These are phyloP conservation scores for Ogataea nonfermentans DNA, from an alignment of 805 yeast species.

Conservation along the genomic window DNA sequence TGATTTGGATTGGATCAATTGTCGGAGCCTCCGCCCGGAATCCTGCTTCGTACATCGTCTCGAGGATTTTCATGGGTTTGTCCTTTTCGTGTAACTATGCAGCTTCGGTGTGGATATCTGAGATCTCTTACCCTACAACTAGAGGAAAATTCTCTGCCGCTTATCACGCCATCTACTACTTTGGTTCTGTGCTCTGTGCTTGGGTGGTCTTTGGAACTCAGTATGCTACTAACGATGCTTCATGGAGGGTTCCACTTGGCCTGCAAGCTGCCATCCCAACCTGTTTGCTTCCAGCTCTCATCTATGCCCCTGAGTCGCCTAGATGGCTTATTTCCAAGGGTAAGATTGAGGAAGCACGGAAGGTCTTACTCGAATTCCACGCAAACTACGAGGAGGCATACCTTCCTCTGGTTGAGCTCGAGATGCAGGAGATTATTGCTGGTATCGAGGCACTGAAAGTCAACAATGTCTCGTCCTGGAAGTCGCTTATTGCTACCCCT, in stretches of 20 bases:
- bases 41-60: constrained; percentile 19
- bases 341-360: constrained; percentile 33
- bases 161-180: constrained; percentile 42
- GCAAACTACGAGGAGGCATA: constrained; percentile 34
- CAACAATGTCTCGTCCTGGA: constrained; percentile 32
- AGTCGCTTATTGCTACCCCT: constrained; percentile 35
- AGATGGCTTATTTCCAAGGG: constrained; percentile 35
- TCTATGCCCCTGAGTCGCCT: constrained; percentile 40
- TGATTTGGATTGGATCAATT: constrained; percentile 19
- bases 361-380: constrained; percentile 35
- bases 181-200: constrained; percentile 43
- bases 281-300: constrained; percentile 30
- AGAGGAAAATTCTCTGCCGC: constrained; percentile 34
- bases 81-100: constrained; percentile 21
- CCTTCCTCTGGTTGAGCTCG: constrained; percentile 34
- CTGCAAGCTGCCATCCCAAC: constrained; percentile 39
- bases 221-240: constrained; percentile 20
- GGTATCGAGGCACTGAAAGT: constrained; percentile 33
- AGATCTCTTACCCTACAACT: constrained; percentile 37
- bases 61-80: constrained; percentile 19
- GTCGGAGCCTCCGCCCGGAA: constrained; percentile 21
- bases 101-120: constrained; percentile 24
- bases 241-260: constrained; percentile 42
- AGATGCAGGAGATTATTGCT: constrained; percentile 34
- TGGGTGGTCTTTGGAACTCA: constrained; percentile 44